Conservation (phyloP, 2,329 filamentous ascomycete species). For the Hypocrella siamensis region DNA sequence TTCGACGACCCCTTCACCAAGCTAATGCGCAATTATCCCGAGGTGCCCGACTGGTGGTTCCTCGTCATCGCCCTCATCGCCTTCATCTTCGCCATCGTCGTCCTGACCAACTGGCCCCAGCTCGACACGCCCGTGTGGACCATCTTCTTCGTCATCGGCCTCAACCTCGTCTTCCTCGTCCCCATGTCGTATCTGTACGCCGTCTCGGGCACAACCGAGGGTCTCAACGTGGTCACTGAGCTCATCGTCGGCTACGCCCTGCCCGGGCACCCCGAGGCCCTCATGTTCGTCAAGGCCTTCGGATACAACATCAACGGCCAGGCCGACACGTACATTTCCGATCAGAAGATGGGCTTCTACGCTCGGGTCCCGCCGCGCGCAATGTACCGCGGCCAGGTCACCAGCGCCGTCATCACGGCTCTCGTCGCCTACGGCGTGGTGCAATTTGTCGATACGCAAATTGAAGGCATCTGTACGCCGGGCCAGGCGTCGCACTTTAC, state of each 20-base stretch:
- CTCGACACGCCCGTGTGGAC: constrained; percentile 15
- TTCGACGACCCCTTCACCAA: constrained; percentile 26
- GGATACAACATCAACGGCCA: constrained; percentile 26
- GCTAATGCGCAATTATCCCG: constrained; percentile 26
- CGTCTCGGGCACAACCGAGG: constrained; percentile 25
- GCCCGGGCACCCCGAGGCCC: constrained; percentile 16
- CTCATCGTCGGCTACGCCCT: constrained; percentile 14
- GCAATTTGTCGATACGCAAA: constrained; percentile 16
- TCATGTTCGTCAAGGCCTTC: constrained; percentile 36
- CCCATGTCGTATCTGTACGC: constrained; percentile 24
- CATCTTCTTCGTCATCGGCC: constrained; percentile 16
- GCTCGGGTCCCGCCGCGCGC: constrained; percentile 16
- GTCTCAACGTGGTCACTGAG: constrained; percentile 33
- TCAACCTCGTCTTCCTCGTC: constrained; percentile 23
- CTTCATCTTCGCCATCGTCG: constrained; percentile 17
- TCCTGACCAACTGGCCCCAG: constrained; percentile 12
- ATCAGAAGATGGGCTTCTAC: constrained; percentile 18
- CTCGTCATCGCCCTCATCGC: constrained; percentile 8
- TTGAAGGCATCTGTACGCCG: constrained; percentile 15
- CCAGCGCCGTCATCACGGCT: constrained; percentile 21
- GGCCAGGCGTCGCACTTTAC: constrained; percentile 17
- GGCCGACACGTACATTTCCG: constrained; percentile 21
- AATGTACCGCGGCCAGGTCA: constrained; percentile 23
- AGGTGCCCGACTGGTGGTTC: constrained; percentile 34
- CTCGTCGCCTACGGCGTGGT: constrained; percentile 25